phyloP scores from a whole-genome alignment of 441 rosid species.

The Euphorbia corollata region DNA sequence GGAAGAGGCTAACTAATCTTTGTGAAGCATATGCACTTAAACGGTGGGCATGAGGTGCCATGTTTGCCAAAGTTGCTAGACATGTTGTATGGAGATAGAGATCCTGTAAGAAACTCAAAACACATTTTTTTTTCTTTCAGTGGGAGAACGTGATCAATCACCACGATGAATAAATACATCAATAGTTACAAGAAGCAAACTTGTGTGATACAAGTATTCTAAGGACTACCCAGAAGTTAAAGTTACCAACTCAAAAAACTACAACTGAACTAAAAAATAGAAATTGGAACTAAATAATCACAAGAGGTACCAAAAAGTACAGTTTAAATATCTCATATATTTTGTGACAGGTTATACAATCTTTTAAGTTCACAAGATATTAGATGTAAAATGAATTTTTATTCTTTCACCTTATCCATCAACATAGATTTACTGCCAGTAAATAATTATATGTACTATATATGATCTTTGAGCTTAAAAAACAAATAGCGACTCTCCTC shows the following conservation, averaged over 20 bases:
- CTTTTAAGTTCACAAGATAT: not conserved
- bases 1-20: slow-evolving; percentile 93
- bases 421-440: not conserved
- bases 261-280: not conserved
- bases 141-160: not conserved
- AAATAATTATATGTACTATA: not conserved
- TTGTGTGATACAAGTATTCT: not conserved
- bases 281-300: not conserved
- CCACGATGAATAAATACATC: not conserved
- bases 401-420: not conserved
- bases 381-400: not conserved
- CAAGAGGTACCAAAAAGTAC: not conserved
- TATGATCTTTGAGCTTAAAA: not conserved
- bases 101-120: slow-evolving; percentile 49
- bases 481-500: not conserved
- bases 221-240: not conserved
- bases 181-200: not conserved
- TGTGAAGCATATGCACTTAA: slow-evolving; percentile 98
- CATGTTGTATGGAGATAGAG: slow-evolving; percentile 97
- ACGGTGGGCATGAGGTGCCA: slow-evolving; percentile 97
- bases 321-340: not conserved
- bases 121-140: not conserved
- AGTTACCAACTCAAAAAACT: not conserved
- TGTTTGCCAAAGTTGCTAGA: slow-evolving; percentile 94
- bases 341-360: not conserved